Percentiles rank a stretch among this genome's conserved stretches.
Evolutionary conservation across 2,329 filamentous ascomycete species (phyloP).

Genomic region (Coniella lustricola): DNA sequence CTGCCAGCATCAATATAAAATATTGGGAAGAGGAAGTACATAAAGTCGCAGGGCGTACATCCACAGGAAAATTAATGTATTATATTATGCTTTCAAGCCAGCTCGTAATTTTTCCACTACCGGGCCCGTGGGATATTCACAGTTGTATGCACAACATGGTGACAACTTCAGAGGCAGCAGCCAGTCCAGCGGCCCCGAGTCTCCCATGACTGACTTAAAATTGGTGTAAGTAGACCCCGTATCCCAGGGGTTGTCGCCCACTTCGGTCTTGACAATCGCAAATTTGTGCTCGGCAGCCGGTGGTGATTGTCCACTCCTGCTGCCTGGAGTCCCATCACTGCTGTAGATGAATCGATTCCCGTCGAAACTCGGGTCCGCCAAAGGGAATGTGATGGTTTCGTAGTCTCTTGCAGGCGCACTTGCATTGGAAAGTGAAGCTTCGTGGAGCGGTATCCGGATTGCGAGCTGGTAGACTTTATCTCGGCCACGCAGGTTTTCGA

Average conservation of each 20-base stretch:
- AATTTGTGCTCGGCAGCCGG: slow-evolving; percentile 39
- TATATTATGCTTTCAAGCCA: slow-evolving; percentile 7
- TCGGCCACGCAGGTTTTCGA: slow-evolving; percentile 64
- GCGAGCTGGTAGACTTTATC: slow-evolving; percentile 65
- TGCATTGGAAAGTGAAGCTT: background rate
- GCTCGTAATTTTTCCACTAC: slow-evolving; percentile 10
- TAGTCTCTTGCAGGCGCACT: slow-evolving; percentile 26
- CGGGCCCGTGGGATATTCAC: slow-evolving; percentile 11
- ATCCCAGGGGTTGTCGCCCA: slow-evolving; percentile 81
- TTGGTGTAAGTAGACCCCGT: slow-evolving; percentile 62
- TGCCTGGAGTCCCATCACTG: slow-evolving; percentile 15
- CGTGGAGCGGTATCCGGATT: slow-evolving; percentile 54
- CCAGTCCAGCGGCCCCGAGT: slow-evolving; percentile 48
- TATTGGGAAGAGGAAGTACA: no score
- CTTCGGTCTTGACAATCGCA: slow-evolving; percentile 66
- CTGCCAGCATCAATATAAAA: no score
- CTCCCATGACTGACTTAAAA: slow-evolving; percentile 41
- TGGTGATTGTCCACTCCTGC: background rate
- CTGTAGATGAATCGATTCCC: slow-evolving; percentile 17
- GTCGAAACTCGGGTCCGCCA: slow-evolving; percentile 27
- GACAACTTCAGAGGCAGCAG: slow-evolving; percentile 67
- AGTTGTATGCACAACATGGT: slow-evolving; percentile 45
- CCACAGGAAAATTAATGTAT: no score
- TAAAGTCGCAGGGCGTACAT: no score
- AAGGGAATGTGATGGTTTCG: slow-evolving; percentile 52